Base-by-base conservation (phyloP, 139 green algal genomes). In the Auxenochlorella pyrenoidosa region DNA sequence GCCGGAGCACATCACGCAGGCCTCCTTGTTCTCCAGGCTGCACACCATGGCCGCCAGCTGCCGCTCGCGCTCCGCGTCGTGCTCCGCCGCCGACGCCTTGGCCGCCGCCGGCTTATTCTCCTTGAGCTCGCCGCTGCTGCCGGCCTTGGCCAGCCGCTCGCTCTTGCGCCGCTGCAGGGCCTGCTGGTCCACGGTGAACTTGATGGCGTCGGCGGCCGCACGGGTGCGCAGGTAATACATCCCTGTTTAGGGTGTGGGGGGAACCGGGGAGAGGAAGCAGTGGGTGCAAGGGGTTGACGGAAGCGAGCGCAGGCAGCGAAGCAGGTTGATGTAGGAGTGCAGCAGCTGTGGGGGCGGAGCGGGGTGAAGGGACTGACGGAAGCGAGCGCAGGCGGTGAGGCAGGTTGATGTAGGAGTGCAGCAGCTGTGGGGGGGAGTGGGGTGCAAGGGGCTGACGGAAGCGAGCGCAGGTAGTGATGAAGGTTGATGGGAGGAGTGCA, bases 221-320 rank as follows among this genome's bases (percentile, higher is more conserved):
- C 95, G 91, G 12, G 97, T 98, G 75, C 97, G 73, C 72, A 99
- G 93, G 92, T 99, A 99, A 93, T 99, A 99, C 98, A 99, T 99
- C 80, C 97, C 97, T 47, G 97, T 51, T 32, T 21, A 26, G 26
- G 32, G 15, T 19, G 34, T 3, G 30, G 44, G n/a, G n/a, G n/a
- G n/a, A n/a, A n/a, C n/a, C n/a, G n/a, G n/a, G n/a, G n/a, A n/a
- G n/a, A n/a, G n/a, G n/a, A n/a, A n/a, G n/a, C n/a, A n/a, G n/a
- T n/a, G n/a, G n/a, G n/a, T n/a, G n/a, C n/a, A n/a, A n/a, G n/a
- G n/a, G n/a, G n/a, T n/a, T n/a, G n/a, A n/a, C n/a, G n/a, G n/a
- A n/a, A n/a, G n/a, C n/a, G n/a, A n/a, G n/a, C n/a, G n/a, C n/a
- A n/a, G n/a, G n/a, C n/a, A n/a, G n/a, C n/a, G n/a, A n/a, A n/a